Conservation (phyloP, 805 yeast species). For the Candida pseudoglaebosa region DNA sequence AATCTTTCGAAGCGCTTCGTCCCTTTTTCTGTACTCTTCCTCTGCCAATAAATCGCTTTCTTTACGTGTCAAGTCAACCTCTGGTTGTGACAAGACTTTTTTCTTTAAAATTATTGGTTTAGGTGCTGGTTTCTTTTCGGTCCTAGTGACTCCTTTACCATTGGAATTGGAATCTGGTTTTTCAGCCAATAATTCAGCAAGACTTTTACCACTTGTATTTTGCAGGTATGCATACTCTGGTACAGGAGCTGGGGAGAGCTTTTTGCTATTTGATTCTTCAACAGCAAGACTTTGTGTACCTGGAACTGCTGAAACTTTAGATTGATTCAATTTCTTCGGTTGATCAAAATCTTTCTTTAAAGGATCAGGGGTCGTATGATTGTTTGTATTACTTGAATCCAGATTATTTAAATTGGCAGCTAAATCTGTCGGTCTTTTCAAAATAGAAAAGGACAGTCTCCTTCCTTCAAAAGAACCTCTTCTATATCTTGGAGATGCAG, state of each 20-base stretch:
- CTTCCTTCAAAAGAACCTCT: constrained; percentile 8
- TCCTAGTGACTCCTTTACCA: constrained; percentile 4
- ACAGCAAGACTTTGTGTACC: not conserved
- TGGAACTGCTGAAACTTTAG: constrained; percentile 1
- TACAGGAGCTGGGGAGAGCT: constrained; percentile 17
- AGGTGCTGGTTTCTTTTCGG: constrained; percentile 17
- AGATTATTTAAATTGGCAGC: not conserved
- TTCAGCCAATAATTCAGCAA: constrained; percentile 35
- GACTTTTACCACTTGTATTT: constrained; percentile 27
- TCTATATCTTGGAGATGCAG: constrained; percentile 10
- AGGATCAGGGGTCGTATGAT: not conserved
- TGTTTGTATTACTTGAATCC: not conserved
- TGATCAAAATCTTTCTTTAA: not conserved
- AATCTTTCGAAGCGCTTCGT: not conserved
- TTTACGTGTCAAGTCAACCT: constrained; percentile 11
- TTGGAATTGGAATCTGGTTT: constrained; percentile 9
- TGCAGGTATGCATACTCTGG: constrained; percentile 10
- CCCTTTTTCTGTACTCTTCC: constrained; percentile 6
- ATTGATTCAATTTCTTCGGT: not conserved
- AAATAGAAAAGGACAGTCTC: constrained; percentile 16
- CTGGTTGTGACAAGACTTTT: constrained; percentile 14
- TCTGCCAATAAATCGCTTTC: constrained; percentile 9
- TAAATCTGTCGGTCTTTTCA: constrained; percentile 13
- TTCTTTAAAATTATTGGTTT: constrained; percentile 40
- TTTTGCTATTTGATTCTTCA: not conserved